Base-by-base conservation (phyloP, 164 flowering plant genomes). In the Houttuynia cordata region DNA sequence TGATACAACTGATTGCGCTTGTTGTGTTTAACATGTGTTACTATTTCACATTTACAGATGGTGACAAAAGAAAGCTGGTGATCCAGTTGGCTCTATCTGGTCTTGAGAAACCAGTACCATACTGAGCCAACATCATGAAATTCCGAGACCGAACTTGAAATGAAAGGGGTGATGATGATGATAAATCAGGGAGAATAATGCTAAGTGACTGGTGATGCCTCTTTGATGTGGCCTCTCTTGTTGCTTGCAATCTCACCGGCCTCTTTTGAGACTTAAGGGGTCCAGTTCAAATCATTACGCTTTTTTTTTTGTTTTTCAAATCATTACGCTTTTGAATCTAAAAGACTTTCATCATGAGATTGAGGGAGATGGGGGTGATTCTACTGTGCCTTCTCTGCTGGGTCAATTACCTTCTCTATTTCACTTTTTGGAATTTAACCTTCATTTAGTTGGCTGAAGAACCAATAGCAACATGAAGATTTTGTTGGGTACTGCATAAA, bases 51-150 rank as follows among this genome's bases (percentile, higher is more conserved):
- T 30, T 30, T 30, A 2, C 37, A 30, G 37, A 30, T 30, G 6
- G 37, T 30, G 37, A 30, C 37, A 30, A 30, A 30, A 30, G 37
- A 6, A 30, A 6, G 6, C 37, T 6, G 37, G 37, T 30, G 49
- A 10, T 10, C 34, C 15, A n/a, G 9, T 20, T 53, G 72, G 74
- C 51, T 74, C 79, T 70, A 69, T 66, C 74, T 68, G 72, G 70
- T 34, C 64, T 70, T 62, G 64, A 72, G 63, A 54, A 3, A 59
- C 70, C 63, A n/a, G n/a, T n/a, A n/a, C n/a, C n/a, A n/a, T 14
- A 30, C 52, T 24, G 60, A 68, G 53, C 73, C 53, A 61, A 55
- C 74, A 78, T 78, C 62, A 78, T 75, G 71, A 67, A 54, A 64
- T 59, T 69, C 57, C 23, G 71, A 66, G 53, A 67, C 68, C 69